These are phyloP conservation scores for Podospora sp. DNA, from an alignment of 495 filamentous ascomycete genomes.

Conservation along the genomic window DNA sequence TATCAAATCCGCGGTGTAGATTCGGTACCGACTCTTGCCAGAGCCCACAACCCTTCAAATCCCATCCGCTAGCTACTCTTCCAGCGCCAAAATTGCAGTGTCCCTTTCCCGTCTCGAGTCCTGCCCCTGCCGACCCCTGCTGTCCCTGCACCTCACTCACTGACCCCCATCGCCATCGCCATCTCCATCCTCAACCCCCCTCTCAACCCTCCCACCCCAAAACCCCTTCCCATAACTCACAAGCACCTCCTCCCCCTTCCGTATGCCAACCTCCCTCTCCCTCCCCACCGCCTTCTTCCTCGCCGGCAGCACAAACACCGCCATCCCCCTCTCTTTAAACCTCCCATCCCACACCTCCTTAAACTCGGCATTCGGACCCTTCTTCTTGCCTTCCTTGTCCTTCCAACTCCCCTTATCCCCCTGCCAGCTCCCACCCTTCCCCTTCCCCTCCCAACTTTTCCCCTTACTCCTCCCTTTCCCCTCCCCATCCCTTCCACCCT, in stretches of 20 bases:
- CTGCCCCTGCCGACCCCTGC: too few relatives aligned
- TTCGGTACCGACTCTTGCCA: too few relatives aligned
- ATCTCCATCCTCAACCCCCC: not conserved
- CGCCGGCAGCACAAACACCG: constrained; percentile 61
- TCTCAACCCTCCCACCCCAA: constrained; percentile 43
- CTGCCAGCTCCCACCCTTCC: not conserved
- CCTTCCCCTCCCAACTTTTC: too few relatives aligned
- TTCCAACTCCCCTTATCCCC: not conserved
- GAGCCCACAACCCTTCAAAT: too few relatives aligned
- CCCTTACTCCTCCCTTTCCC: not conserved
- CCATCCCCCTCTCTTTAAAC: constrained; percentile 56
- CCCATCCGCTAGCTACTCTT: too few relatives aligned
- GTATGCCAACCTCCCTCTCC: constrained; percentile 60
- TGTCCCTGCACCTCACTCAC: too few relatives aligned
- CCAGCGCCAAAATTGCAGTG: too few relatives aligned
- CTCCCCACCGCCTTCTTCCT: constrained; percentile 54
- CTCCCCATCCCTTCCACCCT: too few relatives aligned
- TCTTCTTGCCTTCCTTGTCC: constrained; percentile 16
- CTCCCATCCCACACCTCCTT: constrained; percentile 53
- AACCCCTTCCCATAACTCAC: constrained; percentile 74
- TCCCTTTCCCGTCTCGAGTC: too few relatives aligned
- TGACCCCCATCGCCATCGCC: not conserved
- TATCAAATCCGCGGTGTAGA: too few relatives aligned
- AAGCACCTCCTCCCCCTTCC: constrained; percentile 52
- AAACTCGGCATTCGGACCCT: constrained; percentile 64